Evolutionary conservation across 2,329 filamentous ascomycete species (phyloP).

Genomic region (Pseudogymnoascus pannorum): DNA sequence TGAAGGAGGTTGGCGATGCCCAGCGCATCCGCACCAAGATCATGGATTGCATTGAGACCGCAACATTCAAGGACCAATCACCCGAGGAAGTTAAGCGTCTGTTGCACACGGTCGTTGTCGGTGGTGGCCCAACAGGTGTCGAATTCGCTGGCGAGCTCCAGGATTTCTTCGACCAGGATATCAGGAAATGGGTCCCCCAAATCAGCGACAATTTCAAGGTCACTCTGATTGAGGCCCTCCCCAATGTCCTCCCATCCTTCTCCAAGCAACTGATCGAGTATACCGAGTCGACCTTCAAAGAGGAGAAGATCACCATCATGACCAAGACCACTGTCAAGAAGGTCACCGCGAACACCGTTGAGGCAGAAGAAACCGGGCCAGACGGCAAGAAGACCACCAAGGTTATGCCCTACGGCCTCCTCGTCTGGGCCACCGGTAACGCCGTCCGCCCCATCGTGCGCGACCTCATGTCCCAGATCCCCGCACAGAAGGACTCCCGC

Average conservation of each 20-base stretch:
- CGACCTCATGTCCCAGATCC: slow-evolving; percentile 86
- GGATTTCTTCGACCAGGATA: slow-evolving; percentile 97
- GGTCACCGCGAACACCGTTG: slow-evolving; percentile 85
- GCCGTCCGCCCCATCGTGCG: slow-evolving; percentile 81
- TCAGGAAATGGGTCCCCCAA: slow-evolving; percentile 96
- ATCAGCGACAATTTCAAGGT: slow-evolving; percentile 94
- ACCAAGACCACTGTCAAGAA: slow-evolving; percentile 99
- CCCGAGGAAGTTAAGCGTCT: slow-evolving; percentile 85
- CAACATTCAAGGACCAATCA: slow-evolving; percentile 93
- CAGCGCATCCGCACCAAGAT: slow-evolving; percentile 96
- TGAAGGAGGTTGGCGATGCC: slow-evolving; percentile 96
- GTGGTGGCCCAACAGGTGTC: slow-evolving; percentile 91
- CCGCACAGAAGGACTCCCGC: slow-evolving; percentile 89
- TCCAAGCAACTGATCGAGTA: slow-evolving; percentile 99
- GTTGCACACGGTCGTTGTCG: slow-evolving; percentile 94
- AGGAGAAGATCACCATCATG: slow-evolving; percentile 95
- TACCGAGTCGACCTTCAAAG: slow-evolving; percentile 97
- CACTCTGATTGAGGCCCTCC: slow-evolving; percentile 92
- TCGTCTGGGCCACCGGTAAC: slow-evolving; percentile 98
- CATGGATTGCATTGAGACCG: slow-evolving; percentile 99
- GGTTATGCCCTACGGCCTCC: slow-evolving; percentile 83
- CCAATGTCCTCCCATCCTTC: slow-evolving; percentile 95
- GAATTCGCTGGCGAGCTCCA: slow-evolving; percentile 98
- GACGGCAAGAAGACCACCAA: slow-evolving; percentile 79
- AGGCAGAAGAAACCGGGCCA: slow-evolving; percentile 74